Base-by-base conservation (phyloP, 345 rosid species). In the Sapria himalayana region DNA sequence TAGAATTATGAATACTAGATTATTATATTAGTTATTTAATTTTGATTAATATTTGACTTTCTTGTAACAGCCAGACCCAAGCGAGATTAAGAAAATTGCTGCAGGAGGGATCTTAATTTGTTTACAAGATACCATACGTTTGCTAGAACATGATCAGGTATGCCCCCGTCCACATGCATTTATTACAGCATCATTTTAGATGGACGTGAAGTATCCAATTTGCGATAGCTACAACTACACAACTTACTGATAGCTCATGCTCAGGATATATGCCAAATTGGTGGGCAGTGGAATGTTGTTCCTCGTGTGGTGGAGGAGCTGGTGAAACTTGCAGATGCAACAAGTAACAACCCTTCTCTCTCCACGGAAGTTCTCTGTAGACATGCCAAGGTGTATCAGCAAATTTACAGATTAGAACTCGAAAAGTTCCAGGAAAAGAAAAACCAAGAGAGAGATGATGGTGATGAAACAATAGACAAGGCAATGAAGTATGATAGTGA, bases 31-130 rank as follows among this genome's bases (percentile, higher is more conserved):
- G n/a, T n/a, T n/a, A n/a, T n/a, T n/a, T n/a, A n/a, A n/a, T n/a
- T n/a, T n/a, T n/a, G n/a, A n/a, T n/a, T n/a, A n/a, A n/a, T n/a
- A n/a, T n/a, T n/a, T n/a, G n/a, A n/a, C n/a, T 55, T 22, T 45
- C 18, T 48, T 57, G 50, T 45, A 50, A 67, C 78, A 81, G 98
- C 95, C 98, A 8, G 81, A 71, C 45, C 51, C 71, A 55, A 66
- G 67, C 7, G 84, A 82, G 63, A 67, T 79, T 29, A 74, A 71
- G 57, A 61, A 64, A 59, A 67, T 89, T 52, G 93, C 93, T 40
- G 75, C 86, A 14, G 71, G 72, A 61, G 95, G 98, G 52, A 71
- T 89, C 59, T 58, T 79, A 48, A 76, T 84, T 37, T 89, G 95
- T 51, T 74, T 89, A 50, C 92, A 76, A 59, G 95, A 82, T 50